Conservation (phyloP, 352 stramenopile genomes). For the Phytophthora quininea region DNA sequence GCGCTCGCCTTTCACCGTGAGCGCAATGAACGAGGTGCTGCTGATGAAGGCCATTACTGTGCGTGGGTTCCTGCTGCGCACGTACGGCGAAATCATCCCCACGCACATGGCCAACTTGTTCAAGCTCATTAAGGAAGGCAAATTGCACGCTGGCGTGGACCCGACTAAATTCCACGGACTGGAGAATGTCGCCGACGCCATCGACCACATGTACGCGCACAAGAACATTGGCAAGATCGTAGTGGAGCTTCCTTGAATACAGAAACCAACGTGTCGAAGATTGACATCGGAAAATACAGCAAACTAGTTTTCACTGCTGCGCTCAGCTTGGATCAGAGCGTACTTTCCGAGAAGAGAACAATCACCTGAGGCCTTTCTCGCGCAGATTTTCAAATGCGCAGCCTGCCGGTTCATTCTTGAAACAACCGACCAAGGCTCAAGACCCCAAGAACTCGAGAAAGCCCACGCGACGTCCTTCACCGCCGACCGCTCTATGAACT, state of each 20-base stretch:
- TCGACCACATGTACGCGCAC: constrained; percentile 69
- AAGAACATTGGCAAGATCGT: constrained; percentile 85
- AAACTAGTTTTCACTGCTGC: background rate
- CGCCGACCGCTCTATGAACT: constrained; percentile 18
- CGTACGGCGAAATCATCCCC: constrained; percentile 40
- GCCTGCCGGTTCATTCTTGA: constrained; percentile 14
- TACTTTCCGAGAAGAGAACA: constrained; percentile 1
- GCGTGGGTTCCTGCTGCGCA: constrained; percentile 45
- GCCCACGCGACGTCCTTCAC: too few relatives aligned
- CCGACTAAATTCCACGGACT: constrained; percentile 50
- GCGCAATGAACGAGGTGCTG: constrained; percentile 31
- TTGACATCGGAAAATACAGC: background rate
- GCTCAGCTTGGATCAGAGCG: too few relatives aligned
- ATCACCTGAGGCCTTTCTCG: constrained; percentile 27
- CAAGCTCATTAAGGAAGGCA: constrained; percentile 50
- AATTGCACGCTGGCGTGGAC: constrained; percentile 52
- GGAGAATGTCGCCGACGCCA: constrained; percentile 49
- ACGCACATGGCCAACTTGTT: constrained; percentile 52
- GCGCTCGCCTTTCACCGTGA: constrained; percentile 31
- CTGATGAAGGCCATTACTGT: constrained; percentile 46
- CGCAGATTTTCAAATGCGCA: background rate
- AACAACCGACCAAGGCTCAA: constrained; percentile 12
- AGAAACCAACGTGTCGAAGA: too few relatives aligned
- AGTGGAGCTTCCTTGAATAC: constrained; percentile 49
- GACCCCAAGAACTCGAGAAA: constrained; percentile 8